A percentile compares a stretch with the other conserved stretches of the same genome.
phyloP scores from a whole-genome alignment of 164 flowering plant species.

The Warburgia ugandensis region DNA sequence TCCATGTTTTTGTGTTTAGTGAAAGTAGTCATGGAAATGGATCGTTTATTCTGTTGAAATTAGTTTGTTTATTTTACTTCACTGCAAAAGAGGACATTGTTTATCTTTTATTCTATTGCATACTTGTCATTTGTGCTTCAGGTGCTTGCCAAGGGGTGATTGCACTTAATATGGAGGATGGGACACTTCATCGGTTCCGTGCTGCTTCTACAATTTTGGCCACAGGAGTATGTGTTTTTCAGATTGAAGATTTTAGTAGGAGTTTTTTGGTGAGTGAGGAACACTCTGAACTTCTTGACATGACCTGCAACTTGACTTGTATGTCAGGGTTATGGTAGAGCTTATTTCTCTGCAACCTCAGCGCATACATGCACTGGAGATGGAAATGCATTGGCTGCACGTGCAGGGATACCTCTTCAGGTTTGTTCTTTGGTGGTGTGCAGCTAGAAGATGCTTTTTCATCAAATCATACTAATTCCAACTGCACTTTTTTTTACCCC shows the following conservation, averaged over 20 bases:
- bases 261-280: not conserved
- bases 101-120: not conserved
- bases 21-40: no score
- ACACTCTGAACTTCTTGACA: slow-evolving; percentile 1
- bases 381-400: slow-evolving; percentile 99
- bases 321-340: slow-evolving; percentile 88
- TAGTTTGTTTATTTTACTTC: no score
- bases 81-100: no score
- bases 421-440: slow-evolving; percentile 26
- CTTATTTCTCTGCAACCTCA: slow-evolving; percentile 98
- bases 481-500: not conserved
- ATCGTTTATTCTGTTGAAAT: no score
- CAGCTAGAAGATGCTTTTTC: not conserved
- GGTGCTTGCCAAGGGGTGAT: slow-evolving; percentile 96
- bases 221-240: slow-evolving; percentile 55
- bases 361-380: slow-evolving; percentile 99
- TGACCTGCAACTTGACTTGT: slow-evolving; percentile 4
- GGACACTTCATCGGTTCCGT: slow-evolving; percentile 89
- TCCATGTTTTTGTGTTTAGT: no score
- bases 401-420: slow-evolving; percentile 93
- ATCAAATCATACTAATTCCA: no score
- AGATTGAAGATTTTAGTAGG: not conserved
- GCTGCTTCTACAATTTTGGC: slow-evolving; percentile 90
- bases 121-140: slow-evolving; percentile 16
- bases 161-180: slow-evolving; percentile 98